Evolutionary conservation across 2,329 filamentous ascomycete species (phyloP).

Genomic region (Penicillium glabrum): DNA sequence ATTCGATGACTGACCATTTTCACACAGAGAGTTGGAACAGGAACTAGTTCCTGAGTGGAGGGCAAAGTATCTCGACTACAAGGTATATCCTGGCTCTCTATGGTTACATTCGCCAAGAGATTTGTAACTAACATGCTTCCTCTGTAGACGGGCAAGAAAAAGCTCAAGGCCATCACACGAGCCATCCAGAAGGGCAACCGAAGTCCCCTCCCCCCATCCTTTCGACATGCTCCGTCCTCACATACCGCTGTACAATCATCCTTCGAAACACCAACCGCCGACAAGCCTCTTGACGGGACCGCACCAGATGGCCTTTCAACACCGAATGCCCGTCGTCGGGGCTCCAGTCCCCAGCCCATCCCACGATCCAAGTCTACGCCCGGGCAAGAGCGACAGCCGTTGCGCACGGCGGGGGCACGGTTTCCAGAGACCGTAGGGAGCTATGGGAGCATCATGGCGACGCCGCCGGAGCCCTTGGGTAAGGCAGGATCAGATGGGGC

Average conservation of each 20-base stretch:
- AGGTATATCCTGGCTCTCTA: slow-evolving; percentile 50
- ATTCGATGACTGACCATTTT: slow-evolving; percentile 17
- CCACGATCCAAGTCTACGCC: slow-evolving; percentile 36
- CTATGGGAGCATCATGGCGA: slow-evolving; percentile 65
- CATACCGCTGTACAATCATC: slow-evolving; percentile 8
- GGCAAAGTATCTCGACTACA: slow-evolving; percentile 92
- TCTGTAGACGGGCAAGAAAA: slow-evolving; percentile 74
- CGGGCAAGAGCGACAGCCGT: slow-evolving; percentile 38
- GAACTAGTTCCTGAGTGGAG: slow-evolving; percentile 94
- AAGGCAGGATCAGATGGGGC: slow-evolving; percentile 40
- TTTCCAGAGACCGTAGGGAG: slow-evolving; percentile 44
- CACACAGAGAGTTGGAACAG: slow-evolving; percentile 70
- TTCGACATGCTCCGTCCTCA: slow-evolving; percentile 28
- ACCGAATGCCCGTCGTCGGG: background rate
- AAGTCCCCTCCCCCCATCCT: slow-evolving; percentile 44
- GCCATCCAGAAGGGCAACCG: slow-evolving; percentile 64
- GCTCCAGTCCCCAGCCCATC: background rate
- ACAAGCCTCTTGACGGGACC: slow-evolving; percentile 19
- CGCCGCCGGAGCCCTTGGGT: slow-evolving; percentile 43
- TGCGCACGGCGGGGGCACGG: slow-evolving; percentile 34
- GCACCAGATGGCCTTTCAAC: slow-evolving; percentile 11
- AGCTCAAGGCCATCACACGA: slow-evolving; percentile 77
- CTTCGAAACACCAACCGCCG: slow-evolving; percentile 19
- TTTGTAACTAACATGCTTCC: background rate
- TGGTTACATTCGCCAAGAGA: background rate